These are phyloP conservation scores for Penicillium lividum DNA, from an alignment of 495 filamentous ascomycete species.

Conservation along the genomic window DNA sequence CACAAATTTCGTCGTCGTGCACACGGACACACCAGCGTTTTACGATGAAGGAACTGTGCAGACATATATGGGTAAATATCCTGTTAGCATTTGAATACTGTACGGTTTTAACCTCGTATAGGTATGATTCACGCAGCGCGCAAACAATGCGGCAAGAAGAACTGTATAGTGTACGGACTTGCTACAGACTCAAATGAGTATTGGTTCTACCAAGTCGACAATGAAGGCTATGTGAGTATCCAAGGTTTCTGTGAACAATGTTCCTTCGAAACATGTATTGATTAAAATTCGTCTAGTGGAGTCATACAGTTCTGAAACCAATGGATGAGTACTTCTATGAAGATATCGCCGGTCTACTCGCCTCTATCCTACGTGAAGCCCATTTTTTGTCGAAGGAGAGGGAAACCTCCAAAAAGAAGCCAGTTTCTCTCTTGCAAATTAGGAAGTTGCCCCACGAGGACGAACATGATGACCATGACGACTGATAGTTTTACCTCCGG, in stretches of 20 bases:
- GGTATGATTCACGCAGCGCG: constrained; percentile 12
- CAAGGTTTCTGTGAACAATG: not conserved
- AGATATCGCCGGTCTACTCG: constrained; percentile 5
- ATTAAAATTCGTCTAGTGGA: constrained; percentile 5
- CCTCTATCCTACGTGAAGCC: constrained; percentile 9
- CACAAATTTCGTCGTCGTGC: constrained; percentile 10
- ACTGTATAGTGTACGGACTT: constrained; percentile 12
- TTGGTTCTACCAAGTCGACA: constrained; percentile 14
- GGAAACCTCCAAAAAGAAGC: not conserved
- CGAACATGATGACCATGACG: not conserved
- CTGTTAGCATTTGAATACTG: not conserved
- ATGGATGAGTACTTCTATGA: not conserved
- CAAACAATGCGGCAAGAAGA: not conserved
- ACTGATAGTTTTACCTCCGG: not conserved
- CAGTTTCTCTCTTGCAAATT: not conserved
- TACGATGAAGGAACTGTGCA: constrained; percentile 2
- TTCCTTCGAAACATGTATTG: not conserved
- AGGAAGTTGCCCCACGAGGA: not conserved
- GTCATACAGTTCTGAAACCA: constrained; percentile 1
- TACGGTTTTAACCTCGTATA: not conserved
- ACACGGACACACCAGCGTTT: constrained; percentile 7
- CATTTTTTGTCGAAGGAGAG: not conserved
- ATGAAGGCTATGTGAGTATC: constrained; percentile 8
- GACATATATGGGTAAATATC: constrained; percentile 9
- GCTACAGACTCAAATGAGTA: constrained; percentile 9